Percentiles rank a stretch among this genome's conserved stretches.
These are phyloP conservation scores for Ceriops zippeliana DNA, from an alignment of 345 rosid species.

Conservation along the genomic window DNA sequence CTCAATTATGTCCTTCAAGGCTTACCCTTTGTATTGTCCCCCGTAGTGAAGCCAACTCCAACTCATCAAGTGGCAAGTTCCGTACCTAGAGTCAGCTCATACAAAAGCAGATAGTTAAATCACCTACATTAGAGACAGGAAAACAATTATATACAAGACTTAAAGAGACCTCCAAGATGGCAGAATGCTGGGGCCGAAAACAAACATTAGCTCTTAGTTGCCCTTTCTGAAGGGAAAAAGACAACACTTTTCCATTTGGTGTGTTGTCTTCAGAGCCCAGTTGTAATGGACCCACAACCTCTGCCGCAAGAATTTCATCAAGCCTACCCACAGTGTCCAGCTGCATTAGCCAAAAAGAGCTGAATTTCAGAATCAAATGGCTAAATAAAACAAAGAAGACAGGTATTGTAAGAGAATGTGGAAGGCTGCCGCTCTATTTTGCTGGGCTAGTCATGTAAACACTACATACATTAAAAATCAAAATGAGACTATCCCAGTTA, in stretches of 20 bases:
- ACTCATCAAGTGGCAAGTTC: constrained; percentile 86
- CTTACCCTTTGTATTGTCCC: constrained; percentile 87
- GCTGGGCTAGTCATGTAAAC: background rate
- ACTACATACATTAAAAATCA: background rate
- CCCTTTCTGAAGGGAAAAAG: constrained; percentile 85
- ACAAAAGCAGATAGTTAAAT: constrained; percentile 14
- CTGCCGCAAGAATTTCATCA: constrained; percentile 85
- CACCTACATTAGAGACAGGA: background rate
- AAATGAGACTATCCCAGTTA: background rate
- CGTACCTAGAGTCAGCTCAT: constrained; percentile 58
- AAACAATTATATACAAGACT: constrained; percentile 9
- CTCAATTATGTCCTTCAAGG: constrained; percentile 4
- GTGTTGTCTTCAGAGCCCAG: constrained; percentile 47
- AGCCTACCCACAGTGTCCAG: constrained; percentile 85
- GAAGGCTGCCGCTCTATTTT: background rate
- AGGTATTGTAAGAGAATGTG: constrained; percentile 1
- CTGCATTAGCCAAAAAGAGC: constrained; percentile 44
- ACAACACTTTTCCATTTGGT: constrained; percentile 64
- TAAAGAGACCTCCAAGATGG: constrained; percentile 75
- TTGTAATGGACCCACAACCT: constrained; percentile 65
- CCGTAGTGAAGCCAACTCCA: constrained; percentile 93
- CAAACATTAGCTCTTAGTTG: constrained; percentile 80
- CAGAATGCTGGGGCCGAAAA: constrained; percentile 69
- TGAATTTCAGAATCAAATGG: constrained; percentile 14
- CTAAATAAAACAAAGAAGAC: constrained; percentile 6